A percentile compares a stretch with the other conserved stretches of the same genome.
Conservation (phyloP, 176 grass and related monocot genomes). For the Ensete ventricosum region DNA sequence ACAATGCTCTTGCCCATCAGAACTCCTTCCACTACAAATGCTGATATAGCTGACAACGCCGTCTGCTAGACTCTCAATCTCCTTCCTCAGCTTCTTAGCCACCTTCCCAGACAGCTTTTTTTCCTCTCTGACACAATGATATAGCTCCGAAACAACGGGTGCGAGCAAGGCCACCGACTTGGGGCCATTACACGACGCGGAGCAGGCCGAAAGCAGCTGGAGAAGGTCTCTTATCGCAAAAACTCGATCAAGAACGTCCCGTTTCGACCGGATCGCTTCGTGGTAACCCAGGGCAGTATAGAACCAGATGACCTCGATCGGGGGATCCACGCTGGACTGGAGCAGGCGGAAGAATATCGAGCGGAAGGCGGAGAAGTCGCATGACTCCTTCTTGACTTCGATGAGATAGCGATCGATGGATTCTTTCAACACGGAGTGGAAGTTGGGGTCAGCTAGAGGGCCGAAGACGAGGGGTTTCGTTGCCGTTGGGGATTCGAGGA, state of each 20-base stretch:
- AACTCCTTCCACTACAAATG: slow-evolving; percentile 56
- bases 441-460: slow-evolving; percentile 38
- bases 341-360: slow-evolving; percentile 74
- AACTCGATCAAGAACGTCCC: slow-evolving; percentile 20
- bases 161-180: slow-evolving; percentile 84
- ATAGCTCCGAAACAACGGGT: slow-evolving; percentile 70
- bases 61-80: slow-evolving; percentile 60
- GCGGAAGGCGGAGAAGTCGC: slow-evolving; percentile 72
- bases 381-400: slow-evolving; percentile 45
- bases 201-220: slow-evolving; percentile 59
- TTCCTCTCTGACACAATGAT: slow-evolving; percentile 33
- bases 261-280: slow-evolving; percentile 35
- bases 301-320: slow-evolving; percentile 87
- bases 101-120: slow-evolving; percentile 25
- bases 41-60: slow-evolving; percentile 73
- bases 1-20: slow-evolving; percentile 13
- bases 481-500: slow-evolving; percentile 45
- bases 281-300: slow-evolving; percentile 82
- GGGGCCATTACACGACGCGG: slow-evolving; percentile 38
- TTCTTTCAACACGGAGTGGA: slow-evolving; percentile 74
- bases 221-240: slow-evolving; percentile 55
- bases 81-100: slow-evolving; percentile 49
- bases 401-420: slow-evolving; percentile 70
- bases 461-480: slow-evolving; percentile 49
- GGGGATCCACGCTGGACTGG: slow-evolving; percentile 53